These are phyloP conservation scores for Serendipita sp. DNA, from an alignment of 768 basidiomycete genomes.

Conservation along the genomic window DNA sequence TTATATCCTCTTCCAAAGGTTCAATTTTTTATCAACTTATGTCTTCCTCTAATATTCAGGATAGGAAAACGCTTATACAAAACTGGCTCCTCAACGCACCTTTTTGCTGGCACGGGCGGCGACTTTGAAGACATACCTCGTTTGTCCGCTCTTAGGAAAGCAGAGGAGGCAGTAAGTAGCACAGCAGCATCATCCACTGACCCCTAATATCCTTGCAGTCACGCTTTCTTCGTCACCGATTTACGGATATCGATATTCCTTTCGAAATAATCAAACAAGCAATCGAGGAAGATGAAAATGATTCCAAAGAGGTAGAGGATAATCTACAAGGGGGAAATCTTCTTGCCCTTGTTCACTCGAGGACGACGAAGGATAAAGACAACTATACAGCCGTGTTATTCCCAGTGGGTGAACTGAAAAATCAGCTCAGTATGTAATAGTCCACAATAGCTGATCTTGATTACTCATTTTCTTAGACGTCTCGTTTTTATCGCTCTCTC, in stretches of 20 bases:
- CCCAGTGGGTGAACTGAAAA: background rate
- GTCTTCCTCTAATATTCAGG: too few relatives aligned
- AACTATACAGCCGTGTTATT: background rate
- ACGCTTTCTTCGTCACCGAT: background rate
- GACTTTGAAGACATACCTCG: background rate
- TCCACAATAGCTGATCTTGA: background rate
- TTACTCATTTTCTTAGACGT: background rate
- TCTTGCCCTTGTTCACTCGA: background rate
- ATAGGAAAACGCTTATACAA: too few relatives aligned
- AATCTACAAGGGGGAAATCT: background rate
- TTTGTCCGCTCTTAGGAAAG: background rate
- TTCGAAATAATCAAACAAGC: constrained; percentile 1
- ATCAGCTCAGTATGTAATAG: background rate
- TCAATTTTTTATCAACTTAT: too few relatives aligned
- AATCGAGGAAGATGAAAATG: background rate
- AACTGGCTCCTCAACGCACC: too few relatives aligned
- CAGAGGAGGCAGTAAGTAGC: background rate
- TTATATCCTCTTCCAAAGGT: too few relatives aligned
- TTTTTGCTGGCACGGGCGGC: background rate
- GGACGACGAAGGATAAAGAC: background rate
- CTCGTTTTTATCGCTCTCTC: background rate
- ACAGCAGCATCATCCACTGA: too few relatives aligned
- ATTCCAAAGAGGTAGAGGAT: background rate
- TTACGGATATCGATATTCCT: background rate
- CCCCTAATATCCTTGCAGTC: background rate